These are phyloP conservation scores for Phytophthora europaea DNA, from an alignment of 352 stramenopile genomes.

Conservation along the genomic window DNA sequence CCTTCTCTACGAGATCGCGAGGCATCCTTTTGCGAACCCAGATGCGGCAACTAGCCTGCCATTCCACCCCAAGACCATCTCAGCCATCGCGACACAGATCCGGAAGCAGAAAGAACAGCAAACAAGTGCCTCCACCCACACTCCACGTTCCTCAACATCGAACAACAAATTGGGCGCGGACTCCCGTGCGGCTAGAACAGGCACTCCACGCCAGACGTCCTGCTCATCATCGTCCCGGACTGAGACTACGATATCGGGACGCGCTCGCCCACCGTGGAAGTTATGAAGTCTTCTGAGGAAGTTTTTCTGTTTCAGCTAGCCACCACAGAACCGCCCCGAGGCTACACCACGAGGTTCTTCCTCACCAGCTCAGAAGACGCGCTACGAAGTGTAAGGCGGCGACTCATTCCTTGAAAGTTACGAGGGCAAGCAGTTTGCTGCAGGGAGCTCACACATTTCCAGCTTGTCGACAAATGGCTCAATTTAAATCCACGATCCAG, in stretches of 20 bases:
- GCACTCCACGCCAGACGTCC: conserved; percentile 18
- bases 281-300: conserved; percentile 50
- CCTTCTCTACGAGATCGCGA: conserved; percentile 87
- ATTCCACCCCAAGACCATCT: conserved; percentile 62
- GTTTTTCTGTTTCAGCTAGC: conserved; percentile 43
- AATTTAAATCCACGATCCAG: not conserved
- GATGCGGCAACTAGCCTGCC: conserved; percentile 67
- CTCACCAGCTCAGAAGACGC: conserved; percentile 16
- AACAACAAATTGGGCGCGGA: not conserved
- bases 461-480: not conserved
- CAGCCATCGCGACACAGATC: conserved; percentile 58
- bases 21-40: conserved; percentile 82
- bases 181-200: conserved; percentile 4
- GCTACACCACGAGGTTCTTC: conserved; percentile 22
- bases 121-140: conserved; percentile 1
- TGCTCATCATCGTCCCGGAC: conserved; percentile 20
- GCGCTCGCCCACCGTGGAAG: conserved; percentile 38
- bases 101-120: conserved; percentile 42
- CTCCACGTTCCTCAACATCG: conserved; percentile 12
- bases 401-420: not conserved
- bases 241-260: conserved; percentile 18
- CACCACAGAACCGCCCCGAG: conserved; percentile 7
- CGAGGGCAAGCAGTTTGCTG: not conserved
- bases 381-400: not conserved
- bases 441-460: not conserved